Base-by-base conservation (phyloP, 306 rosid species). In the Astragalus membranaceus region DNA sequence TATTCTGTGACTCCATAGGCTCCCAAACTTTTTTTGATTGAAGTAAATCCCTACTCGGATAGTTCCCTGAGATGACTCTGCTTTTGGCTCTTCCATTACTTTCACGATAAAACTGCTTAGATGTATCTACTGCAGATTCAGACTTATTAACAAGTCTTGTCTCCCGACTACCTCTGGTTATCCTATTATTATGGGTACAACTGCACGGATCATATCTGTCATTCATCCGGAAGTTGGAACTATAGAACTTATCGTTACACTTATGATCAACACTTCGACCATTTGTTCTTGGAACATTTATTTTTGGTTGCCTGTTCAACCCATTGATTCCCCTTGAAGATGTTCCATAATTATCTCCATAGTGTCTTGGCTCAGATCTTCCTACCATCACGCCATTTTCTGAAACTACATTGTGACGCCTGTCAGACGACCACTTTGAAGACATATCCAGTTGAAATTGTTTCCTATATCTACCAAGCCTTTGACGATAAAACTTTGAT, bases 1-100 rank as follows among this genome's bases (percentile, higher is more conserved):
- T 92, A 80, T 88, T 92, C 33, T 79, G 86, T 10, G 94, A 81
- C 69, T 88, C 96, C 69, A 78, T 42, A 67, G 99, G 97, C 78
- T 95, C 99, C 99, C 99, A 95, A 53, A 87, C 96, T 83, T 88
- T 91, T 82, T 87, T 91, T 20, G 91, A 58, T 63, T 87, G 87
- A 80, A 79, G 79, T 59, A 77, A 68, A 64, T 93, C 96, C 82
- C 82, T 83, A 57, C 76, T 62, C 11, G 90, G 44, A 82, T 77
- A 70, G 82, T 77, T 85, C 74, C 80, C 91, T 6, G 67, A 49
- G 73, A 51, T 64, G 79, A 82, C 77, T 82, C 84, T 87, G 85
- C 54, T 79, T 91, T 79, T 94, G 74, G 83, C 69, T 83, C 95
- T 88, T 69, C 85, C 91, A 75, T 75, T 77, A 70, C 79, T 78